Evolutionary conservation across 768 basidiomycete species (phyloP).

Genomic region (Amyloporia xantha): DNA sequence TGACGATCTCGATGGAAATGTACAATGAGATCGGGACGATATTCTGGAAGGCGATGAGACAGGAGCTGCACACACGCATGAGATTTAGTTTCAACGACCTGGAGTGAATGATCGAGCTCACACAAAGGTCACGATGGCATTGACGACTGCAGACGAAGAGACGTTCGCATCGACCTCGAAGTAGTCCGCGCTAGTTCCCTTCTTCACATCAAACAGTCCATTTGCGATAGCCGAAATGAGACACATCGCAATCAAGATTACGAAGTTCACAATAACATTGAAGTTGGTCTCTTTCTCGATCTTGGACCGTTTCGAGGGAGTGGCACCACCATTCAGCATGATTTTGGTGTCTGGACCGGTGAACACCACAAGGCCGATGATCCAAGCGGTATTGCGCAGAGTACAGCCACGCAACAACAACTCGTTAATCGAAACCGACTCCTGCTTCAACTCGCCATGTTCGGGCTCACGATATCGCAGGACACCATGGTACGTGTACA

Average conservation of each 20-base stretch:
- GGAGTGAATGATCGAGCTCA: constrained; percentile 37
- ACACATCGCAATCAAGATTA: constrained; percentile 73
- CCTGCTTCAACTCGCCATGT: constrained; percentile 48
- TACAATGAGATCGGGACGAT: constrained; percentile 94
- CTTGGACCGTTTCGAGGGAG: constrained; percentile 94
- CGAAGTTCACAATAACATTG: constrained; percentile 94
- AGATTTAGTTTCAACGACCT: constrained; percentile 6
- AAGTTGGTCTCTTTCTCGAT: constrained; percentile 99
- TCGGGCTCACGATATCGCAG: constrained; percentile 61
- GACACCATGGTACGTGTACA: constrained; percentile 87
- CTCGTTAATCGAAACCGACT: constrained; percentile 85
- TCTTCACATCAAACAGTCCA: constrained; percentile 58
- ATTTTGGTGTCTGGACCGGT: constrained; percentile 93
- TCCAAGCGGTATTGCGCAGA: constrained; percentile 85
- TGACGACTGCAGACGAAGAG: constrained; percentile 53
- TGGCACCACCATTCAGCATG: constrained; percentile 87
- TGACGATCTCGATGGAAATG: constrained; percentile 97
- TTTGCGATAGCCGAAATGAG: constrained; percentile 65
- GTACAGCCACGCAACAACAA: constrained; percentile 87
- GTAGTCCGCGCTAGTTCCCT: constrained; percentile 58
- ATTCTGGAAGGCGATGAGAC: constrained; percentile 95
- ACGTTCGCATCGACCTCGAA: constrained; percentile 68
- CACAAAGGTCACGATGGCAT: constrained; percentile 88
- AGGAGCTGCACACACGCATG: constrained; percentile 53
- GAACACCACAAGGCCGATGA: constrained; percentile 90